Evolutionary conservation across 2,329 filamentous ascomycete species (phyloP).

Genomic region (Apiospora pterosperma): DNA sequence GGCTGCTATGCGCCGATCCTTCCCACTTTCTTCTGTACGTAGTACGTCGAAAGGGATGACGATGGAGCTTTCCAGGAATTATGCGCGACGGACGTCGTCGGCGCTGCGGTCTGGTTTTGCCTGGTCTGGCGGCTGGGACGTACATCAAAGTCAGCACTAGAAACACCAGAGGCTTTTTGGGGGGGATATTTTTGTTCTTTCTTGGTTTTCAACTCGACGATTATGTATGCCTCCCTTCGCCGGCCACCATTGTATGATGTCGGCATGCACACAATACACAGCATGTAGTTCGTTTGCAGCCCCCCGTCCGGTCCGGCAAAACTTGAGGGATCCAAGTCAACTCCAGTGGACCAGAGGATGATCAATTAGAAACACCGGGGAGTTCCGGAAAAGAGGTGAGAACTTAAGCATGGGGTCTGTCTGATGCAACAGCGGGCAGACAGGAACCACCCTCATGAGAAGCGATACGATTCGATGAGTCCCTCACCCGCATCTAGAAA

Average conservation of each 20-base stretch:
- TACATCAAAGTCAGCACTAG: not conserved
- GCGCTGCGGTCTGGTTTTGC: not conserved
- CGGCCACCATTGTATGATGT: not conserved
- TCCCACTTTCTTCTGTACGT: not conserved
- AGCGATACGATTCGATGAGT: not conserved
- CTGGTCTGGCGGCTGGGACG: not conserved
- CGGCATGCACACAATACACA: not conserved
- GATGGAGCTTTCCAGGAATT: not conserved
- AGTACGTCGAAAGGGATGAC: not conserved
- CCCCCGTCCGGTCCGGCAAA: not conserved
- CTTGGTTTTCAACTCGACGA: too few relatives aligned
- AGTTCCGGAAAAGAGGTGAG: not conserved
- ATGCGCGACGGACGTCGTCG: constrained; percentile 1
- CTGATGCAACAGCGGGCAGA: not conserved
- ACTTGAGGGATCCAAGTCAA: not conserved
- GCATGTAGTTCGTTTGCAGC: not conserved
- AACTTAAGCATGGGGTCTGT: not conserved
- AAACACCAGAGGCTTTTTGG: not conserved
- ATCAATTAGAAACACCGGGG: not conserved
- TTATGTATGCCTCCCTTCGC: not conserved
- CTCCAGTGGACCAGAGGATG: not conserved
- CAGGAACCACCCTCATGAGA: not conserved
- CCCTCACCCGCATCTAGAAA: not conserved
- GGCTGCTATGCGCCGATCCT: not conserved
- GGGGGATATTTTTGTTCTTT: too few relatives aligned